Conservation (phyloP, 441 rosid species). For the Metrosideros polymorpha region DNA sequence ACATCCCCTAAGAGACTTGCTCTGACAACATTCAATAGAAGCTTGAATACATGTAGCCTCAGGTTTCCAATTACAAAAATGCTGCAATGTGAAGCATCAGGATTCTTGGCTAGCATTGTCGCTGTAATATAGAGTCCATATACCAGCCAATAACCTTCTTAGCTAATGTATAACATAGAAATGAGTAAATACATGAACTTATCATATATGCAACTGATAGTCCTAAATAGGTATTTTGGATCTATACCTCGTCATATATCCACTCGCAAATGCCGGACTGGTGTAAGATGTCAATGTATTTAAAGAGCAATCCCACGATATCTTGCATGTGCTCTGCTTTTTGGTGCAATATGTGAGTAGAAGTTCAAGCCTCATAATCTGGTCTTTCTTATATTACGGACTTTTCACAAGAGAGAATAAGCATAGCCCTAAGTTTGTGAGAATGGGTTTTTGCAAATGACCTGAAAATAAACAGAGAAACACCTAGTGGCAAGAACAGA, state of each 20-base stretch:
- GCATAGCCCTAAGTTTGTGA: neutral
- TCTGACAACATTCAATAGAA: neutral
- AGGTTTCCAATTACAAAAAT: neutral
- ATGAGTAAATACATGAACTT: neutral
- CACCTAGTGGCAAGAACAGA: neutral
- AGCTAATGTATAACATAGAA: neutral
- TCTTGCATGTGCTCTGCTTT: constrained; percentile 74
- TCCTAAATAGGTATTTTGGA: neutral
- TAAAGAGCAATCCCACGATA: constrained; percentile 72
- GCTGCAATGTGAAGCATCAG: neutral
- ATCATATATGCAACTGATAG: neutral
- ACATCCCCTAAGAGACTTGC: neutral
- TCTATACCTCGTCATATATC: constrained; percentile 94
- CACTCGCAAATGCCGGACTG: constrained; percentile 75
- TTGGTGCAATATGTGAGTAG: neutral
- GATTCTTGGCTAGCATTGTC: neutral
- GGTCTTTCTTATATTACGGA: neutral
- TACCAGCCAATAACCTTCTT: neutral
- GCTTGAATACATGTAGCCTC: neutral
- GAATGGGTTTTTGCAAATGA: neutral
- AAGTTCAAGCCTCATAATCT: neutral
- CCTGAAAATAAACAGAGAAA: neutral
- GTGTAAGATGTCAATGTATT: constrained; percentile 63
- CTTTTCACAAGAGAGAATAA: neutral
- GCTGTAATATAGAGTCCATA: neutral